These are phyloP conservation scores for Tolypocladium cylindrosporum DNA, from an alignment of 2,329 filamentous ascomycete genomes.

Conservation along the genomic window DNA sequence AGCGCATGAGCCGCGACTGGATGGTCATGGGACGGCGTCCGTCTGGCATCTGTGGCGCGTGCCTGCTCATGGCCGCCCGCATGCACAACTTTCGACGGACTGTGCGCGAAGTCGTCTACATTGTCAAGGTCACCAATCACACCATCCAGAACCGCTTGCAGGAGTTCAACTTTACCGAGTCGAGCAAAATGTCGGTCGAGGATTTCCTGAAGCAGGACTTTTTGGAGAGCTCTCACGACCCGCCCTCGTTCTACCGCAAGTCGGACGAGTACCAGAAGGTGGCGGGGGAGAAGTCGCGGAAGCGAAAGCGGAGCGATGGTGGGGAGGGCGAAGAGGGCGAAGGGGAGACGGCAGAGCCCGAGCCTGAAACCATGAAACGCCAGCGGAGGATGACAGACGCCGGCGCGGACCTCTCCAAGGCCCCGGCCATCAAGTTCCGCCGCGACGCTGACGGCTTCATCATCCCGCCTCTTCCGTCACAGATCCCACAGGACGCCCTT, in stretches of 20 bases:
- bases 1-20: slow-evolving; percentile 94
- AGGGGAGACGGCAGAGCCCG: not conserved
- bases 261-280: slow-evolving; percentile 48
- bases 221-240: slow-evolving; percentile 65
- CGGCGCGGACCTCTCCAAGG: slow-evolving; percentile 23
- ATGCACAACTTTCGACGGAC: slow-evolving; percentile 98
- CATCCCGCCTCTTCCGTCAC: slow-evolving; percentile 43
- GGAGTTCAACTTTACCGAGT: slow-evolving; percentile 83
- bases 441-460: slow-evolving; percentile 60
- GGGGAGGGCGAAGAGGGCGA: slow-evolving; percentile 10
- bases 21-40: slow-evolving; percentile 91
- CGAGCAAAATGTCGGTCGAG: slow-evolving; percentile 75
- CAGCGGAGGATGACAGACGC: slow-evolving; percentile 13
- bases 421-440: slow-evolving; percentile 27
- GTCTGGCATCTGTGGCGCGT: slow-evolving; percentile 88
- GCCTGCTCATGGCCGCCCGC: slow-evolving; percentile 84
- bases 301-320: slow-evolving; percentile 29
- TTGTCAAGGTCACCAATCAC: slow-evolving; percentile 90
- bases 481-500: slow-evolving; percentile 22
- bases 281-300: slow-evolving; percentile 36
- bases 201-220: slow-evolving; percentile 69
- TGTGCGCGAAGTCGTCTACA: slow-evolving; percentile 90
- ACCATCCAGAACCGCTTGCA: slow-evolving; percentile 87
- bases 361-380: not conserved
- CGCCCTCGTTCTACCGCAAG: slow-evolving; percentile 70